Evolutionary conservation across 2,329 filamentous ascomycete species (phyloP).

Genomic region (Pseudogymnoascus sp.): DNA sequence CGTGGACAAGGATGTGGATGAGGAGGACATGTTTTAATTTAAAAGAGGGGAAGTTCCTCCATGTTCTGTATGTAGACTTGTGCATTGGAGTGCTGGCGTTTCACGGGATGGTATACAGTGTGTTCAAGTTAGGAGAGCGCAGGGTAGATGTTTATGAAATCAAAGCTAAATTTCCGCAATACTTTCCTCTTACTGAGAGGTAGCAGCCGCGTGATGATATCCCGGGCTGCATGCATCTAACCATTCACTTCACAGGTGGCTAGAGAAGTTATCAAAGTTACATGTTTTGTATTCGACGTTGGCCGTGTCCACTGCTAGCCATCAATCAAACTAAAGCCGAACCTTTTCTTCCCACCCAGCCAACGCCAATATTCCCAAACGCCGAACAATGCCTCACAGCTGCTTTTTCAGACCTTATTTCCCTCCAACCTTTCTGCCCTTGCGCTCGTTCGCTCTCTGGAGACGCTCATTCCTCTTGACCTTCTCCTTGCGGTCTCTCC

Average conservation of each 20-base stretch:
- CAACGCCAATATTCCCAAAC: constrained; percentile 8
- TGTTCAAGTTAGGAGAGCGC: not conserved
- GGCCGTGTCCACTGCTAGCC: constrained; percentile 5
- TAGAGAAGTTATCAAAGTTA: not conserved
- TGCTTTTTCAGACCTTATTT: not conserved
- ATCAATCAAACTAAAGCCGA: constrained; percentile 7
- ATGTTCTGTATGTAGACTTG: constrained; percentile 5
- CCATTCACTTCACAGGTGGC: not conserved
- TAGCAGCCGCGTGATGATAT: not conserved
- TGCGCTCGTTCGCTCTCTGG: constrained; percentile 58
- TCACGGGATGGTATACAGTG: not conserved
- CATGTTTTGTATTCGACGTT: constrained; percentile 7
- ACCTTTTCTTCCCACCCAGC: constrained; percentile 7
- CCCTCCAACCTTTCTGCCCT: constrained; percentile 26
- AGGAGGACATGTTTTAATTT: not conserved
- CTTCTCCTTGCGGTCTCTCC: constrained; percentile 58
- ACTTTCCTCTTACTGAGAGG: not conserved
- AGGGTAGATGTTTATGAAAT: constrained; percentile 4
- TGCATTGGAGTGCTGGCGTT: constrained; percentile 5
- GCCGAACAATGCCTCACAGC: constrained; percentile 3
- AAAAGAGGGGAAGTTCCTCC: not conserved
- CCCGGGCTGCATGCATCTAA: not conserved
- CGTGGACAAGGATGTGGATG: not conserved
- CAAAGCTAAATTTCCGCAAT: not conserved
- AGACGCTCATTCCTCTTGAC: constrained; percentile 63